A percentile compares a stretch with the other conserved stretches of the same genome.
Evolutionary conservation across 2,329 filamentous ascomycete species (phyloP).

Genomic region (Paecilomyces fulvus): DNA sequence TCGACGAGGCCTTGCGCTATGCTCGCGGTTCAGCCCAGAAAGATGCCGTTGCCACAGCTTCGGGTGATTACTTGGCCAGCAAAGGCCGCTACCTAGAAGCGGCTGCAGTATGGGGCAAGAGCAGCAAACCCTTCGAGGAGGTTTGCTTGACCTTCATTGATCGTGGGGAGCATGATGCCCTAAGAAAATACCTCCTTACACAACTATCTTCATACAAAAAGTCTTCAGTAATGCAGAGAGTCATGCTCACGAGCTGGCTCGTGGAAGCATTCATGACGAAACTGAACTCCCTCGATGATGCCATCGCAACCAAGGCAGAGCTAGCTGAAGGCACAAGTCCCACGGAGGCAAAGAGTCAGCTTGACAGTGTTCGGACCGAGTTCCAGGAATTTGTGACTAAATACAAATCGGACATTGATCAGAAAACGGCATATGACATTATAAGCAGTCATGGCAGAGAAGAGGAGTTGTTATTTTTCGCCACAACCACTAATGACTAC

Average conservation of each 20-base stretch:
- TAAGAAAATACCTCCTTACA: conserved; percentile 79
- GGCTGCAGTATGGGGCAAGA: conserved; percentile 83
- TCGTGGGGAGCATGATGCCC: conserved; percentile 76
- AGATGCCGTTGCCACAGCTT: conserved; percentile 84
- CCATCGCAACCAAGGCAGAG: conserved; percentile 81
- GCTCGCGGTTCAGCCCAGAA: conserved; percentile 73
- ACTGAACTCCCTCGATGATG: conserved; percentile 88
- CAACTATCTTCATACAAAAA: conserved; percentile 79
- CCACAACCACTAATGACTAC: conserved; percentile 80
- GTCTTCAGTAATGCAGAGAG: conserved; percentile 77
- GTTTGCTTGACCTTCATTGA: conserved; percentile 88
- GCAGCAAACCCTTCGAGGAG: conserved; percentile 94
- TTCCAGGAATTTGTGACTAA: conserved; percentile 81
- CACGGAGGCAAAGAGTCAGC: conserved; percentile 57
- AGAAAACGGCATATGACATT: conserved; percentile 88
- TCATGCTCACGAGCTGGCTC: conserved; percentile 93
- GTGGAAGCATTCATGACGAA: conserved; percentile 97
- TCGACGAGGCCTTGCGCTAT: conserved; percentile 78
- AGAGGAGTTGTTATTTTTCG: conserved; percentile 85
- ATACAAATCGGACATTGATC: conserved; percentile 80
- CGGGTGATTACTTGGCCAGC: conserved; percentile 75
- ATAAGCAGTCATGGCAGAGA: conserved; percentile 93
- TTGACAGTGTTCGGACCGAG: conserved; percentile 63
- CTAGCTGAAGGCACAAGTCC: conserved; percentile 63
- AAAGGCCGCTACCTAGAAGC: conserved; percentile 80